Evolutionary conservation across 83 land plant genomes (phyloP), one percentile per base, ranked within the genome.

Genomic region (Larix sibirica): DNA sequence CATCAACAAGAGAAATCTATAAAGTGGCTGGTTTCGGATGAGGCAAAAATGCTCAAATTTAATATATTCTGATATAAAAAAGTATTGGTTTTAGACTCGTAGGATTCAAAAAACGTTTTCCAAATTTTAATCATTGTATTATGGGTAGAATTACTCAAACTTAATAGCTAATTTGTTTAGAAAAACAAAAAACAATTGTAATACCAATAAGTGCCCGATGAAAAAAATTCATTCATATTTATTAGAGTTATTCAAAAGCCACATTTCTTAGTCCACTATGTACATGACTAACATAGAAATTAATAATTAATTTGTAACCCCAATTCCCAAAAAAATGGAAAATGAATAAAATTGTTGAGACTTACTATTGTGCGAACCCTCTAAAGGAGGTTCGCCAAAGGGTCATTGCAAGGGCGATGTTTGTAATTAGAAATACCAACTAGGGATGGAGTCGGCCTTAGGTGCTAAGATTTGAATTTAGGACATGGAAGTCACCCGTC

Each of bases 1-100:
- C 86, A 80, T 91, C 91, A 5, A 96, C 86, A 28, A 94, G 69
- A 2, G 84, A 87, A 81, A 89, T 86, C 97, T 96, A 82, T 61
- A 91, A 61, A 58, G 47, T 31, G 58, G 47, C 62, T 24, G 62
- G 81, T 28, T 23, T 36, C 21, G 18, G n/a, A 61, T 58, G 40
- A 79, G 80, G 80, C 18, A 14, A 58, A 59, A 18, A 61, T 58
- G 71, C 80, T 42, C 3, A 44, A 40, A 50, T 73, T 73, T 73
- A 73, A 73, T 17, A 73, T 20, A 73, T 73, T 21, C 77, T 23
- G n/a, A 50, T 13, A n/a, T 42, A n/a, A 42, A 73, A 42, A 73
- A 42, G 9, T 38, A 10, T 3, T 7, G 14, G 12, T 73, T 73
- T n/a, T 28, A 28, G 50, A 18, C 23, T 18, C 76, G 42, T 17